Percentiles rank a stretch among this genome's conserved stretches.
phyloP scores from a whole-genome alignment of 108 stramenopile species.

The Nannochloropsis gaditana region DNA sequence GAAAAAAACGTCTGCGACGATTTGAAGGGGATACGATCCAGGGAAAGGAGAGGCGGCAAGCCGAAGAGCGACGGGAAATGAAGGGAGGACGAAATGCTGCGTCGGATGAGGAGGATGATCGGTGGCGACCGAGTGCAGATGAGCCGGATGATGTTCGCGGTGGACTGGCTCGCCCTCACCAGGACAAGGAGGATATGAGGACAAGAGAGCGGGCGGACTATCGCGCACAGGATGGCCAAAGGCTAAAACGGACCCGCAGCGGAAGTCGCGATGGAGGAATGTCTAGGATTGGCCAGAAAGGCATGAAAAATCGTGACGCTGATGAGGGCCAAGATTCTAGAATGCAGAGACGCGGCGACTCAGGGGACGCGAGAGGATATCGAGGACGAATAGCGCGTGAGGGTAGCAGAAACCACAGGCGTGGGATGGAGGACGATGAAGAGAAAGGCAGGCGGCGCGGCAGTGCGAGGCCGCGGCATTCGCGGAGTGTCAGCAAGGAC shows the following conservation, averaged over 20 bases:
- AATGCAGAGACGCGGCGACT: not conserved
- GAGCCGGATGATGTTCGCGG: not conserved
- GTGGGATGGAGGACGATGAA: too few relatives aligned
- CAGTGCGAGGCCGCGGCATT: not conserved
- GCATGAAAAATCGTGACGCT: too few relatives aligned
- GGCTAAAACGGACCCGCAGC: too few relatives aligned
- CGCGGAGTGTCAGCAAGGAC: not conserved
- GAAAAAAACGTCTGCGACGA: slow-evolving; percentile 15
- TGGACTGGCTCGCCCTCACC: too few relatives aligned
- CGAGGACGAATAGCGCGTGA: not conserved
- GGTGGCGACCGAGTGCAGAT: not conserved
- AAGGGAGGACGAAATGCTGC: not conserved
- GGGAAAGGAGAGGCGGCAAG: slow-evolving; percentile 1
- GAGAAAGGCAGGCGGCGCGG: not conserved
- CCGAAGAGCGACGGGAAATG: not conserved
- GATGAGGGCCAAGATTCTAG: too few relatives aligned
- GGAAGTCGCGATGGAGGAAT: too few relatives aligned
- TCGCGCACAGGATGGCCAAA: too few relatives aligned
- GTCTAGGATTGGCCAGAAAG: too few relatives aligned
- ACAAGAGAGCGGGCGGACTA: too few relatives aligned
- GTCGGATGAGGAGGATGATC: not conserved
- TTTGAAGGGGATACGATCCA: slow-evolving; percentile 20
- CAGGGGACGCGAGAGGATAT: not conserved
- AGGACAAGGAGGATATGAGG: too few relatives aligned
- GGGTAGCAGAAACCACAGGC: too few relatives aligned